Base-by-base conservation (phyloP, 1,139 yeast genomes). In the Kluyveromyces marxianus region DNA sequence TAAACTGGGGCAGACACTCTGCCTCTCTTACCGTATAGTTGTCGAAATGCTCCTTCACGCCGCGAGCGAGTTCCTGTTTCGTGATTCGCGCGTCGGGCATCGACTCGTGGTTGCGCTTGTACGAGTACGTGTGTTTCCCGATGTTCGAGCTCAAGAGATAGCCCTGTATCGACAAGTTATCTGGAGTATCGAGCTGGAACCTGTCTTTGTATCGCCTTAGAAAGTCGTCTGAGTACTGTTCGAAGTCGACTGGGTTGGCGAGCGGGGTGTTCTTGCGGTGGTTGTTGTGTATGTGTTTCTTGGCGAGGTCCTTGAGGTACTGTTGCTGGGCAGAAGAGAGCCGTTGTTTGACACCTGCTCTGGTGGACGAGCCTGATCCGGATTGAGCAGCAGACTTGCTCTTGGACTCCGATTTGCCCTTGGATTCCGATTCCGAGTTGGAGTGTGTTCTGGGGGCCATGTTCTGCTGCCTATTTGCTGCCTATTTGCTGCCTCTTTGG, bases 1-100 rank as follows among this genome's bases (percentile, higher is more conserved):
- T 59, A 50, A 64, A 64, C 42, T 62, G 65, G 21, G 68, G 65
- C 37, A 64, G 56, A 39, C 62, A 56, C 30, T 60, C 66, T 10
- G 58, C 48, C 45, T 64, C 68, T 44, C 60, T 61, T 7, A 61
- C 52, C 6, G 45, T 42, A 24, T 51, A 50, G 33, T 55, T 45
- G 25, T 54, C 53, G 46, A 62, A 62, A 51, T 64, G 68, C 24
- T 45, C 51, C 43, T 54, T 56, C 3, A 62, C 60, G 31, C 56
- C 57, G 3, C 48, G 43, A 0, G 60, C 65, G 25, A 62, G 50
- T 14, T 52, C 54, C n/a, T 48, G 50, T 50, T 59, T 63, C 6
- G 54, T 47, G 10, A 62, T 51, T 38, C 67, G 53, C 25, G 59
- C 55, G 27, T 51, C 60, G 27, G 53, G 54, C 28, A 47, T 48